Evolutionary conservation across 2,329 filamentous ascomycete species (phyloP).

Genomic region (Fusarium algeriense): DNA sequence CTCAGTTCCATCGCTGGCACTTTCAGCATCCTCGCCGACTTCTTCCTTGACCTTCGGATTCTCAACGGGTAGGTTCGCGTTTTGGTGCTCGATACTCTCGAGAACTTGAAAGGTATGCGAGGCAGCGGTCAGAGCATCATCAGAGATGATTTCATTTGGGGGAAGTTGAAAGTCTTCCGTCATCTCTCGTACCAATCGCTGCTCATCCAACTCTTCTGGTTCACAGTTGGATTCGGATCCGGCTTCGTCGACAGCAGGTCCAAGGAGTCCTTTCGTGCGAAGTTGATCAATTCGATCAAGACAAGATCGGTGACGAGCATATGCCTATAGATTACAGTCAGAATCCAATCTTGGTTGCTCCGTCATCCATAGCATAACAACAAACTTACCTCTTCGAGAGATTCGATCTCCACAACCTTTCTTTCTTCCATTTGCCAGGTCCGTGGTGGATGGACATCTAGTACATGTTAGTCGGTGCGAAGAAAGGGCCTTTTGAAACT

Average conservation of each 20-base stretch:
- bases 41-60: not conserved
- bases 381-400: not conserved
- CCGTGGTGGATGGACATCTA: not conserved
- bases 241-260: not conserved
- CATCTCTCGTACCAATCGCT: conserved; percentile 9
- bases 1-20: not conserved
- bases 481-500: not conserved
- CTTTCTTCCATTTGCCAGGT: not conserved
- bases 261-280: not conserved
- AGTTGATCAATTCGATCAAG: not conserved
- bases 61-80: not conserved
- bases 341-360: not conserved
- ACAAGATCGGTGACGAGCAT: not conserved
- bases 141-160: not conserved
- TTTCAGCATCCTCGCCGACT: not conserved
- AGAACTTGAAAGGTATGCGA: not conserved
- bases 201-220: not conserved
- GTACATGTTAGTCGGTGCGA: not conserved
- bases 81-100: not conserved
- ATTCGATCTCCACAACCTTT: not conserved
- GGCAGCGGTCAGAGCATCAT: not conserved
- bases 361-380: too few relatives aligned
- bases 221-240: not conserved
- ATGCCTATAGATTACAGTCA: conserved; percentile 11
- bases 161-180: conserved; percentile 1